phyloP scores from a whole-genome alignment of 257 asterid genomes.

The Nicotiana sylvestris region DNA sequence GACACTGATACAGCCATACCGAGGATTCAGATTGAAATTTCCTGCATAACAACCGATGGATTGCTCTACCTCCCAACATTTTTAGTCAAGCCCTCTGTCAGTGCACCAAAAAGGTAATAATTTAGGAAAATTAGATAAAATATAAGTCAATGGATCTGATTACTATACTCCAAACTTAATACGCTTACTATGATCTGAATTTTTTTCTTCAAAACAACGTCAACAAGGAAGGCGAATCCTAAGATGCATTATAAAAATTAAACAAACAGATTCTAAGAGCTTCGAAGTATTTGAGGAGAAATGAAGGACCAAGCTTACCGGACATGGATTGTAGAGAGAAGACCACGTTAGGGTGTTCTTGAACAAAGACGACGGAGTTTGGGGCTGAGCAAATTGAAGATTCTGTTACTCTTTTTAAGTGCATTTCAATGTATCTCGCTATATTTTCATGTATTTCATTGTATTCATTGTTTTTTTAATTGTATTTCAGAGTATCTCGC shows the following conservation, averaged over 20 bases:
- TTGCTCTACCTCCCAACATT: constrained; percentile 52
- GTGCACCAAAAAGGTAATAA: neutral
- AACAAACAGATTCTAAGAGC: neutral
- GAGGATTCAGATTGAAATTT: constrained; percentile 37
- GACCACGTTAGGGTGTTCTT: no score
- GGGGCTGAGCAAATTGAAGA: no score
- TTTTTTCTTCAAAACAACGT: neutral
- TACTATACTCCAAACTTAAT: neutral
- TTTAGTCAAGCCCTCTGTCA: constrained; percentile 30
- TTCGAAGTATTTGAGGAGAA: neutral
- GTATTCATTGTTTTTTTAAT: no score
- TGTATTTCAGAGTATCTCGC: no score
- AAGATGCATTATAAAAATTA: neutral
- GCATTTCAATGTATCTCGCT: no score
- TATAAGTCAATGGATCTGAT: neutral
- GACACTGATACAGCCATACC: constrained; percentile 15
- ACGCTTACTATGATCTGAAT: neutral
- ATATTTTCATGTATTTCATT: no score
- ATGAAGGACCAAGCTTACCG: neutral
- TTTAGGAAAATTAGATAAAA: neutral
- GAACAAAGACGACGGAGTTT: no score
- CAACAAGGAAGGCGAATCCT: neutral
- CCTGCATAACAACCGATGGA: constrained; percentile 42
- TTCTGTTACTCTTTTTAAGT: no score
- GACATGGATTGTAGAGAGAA: neutral